A percentile compares a stretch with the other conserved stretches of the same genome.
Evolutionary conservation across 768 basidiomycete species (phyloP).

Genomic region (Rhizopogon rudus): DNA sequence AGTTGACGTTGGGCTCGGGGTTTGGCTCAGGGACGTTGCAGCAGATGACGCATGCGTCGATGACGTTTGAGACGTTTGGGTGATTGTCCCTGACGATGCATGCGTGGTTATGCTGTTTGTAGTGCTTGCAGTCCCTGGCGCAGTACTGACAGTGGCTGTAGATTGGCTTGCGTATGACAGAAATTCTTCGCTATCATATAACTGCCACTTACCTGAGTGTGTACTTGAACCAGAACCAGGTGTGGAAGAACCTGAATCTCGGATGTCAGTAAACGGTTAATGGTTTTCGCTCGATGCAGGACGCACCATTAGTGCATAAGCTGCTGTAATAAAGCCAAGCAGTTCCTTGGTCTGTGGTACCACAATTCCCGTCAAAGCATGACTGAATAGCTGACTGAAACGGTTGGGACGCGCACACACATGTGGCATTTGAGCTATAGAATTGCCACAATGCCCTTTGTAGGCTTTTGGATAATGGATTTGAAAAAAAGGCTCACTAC

Average conservation of each 20-base stretch:
- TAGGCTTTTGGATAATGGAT: neutral
- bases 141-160: neutral
- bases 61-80: neutral
- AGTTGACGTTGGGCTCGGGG: neutral
- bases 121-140: neutral
- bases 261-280: neutral
- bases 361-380: neutral
- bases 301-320: neutral
- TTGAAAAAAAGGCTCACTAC: neutral
- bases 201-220: neutral
- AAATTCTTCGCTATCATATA: neutral
- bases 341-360: neutral
- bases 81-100: neutral
- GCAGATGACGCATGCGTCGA: neutral
- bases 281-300: neutral
- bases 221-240: neutral
- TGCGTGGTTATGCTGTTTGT: neutral
- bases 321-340: neutral
- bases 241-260: neutral
- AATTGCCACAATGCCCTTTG: neutral
- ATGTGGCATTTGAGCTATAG: neutral
- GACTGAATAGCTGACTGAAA: neutral
- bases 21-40: neutral
- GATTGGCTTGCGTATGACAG: neutral
- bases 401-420: neutral